Evolutionary conservation across 768 basidiomycete species (phyloP).

Genomic region (Tulasnella sp.): DNA sequence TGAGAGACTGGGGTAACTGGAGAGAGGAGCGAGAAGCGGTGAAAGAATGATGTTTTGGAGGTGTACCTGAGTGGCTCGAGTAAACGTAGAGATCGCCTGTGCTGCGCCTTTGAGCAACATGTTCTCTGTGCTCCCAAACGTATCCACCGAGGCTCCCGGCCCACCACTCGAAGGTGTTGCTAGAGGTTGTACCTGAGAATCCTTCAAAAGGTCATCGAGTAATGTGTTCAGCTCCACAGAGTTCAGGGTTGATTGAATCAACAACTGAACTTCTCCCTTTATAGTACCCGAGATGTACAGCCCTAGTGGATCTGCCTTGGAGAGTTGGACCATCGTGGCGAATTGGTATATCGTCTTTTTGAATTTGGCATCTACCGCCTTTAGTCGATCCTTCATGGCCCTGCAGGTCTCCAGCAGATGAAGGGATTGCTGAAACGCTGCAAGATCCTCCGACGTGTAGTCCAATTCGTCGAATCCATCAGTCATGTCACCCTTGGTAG

Average conservation of each 20-base stretch:
- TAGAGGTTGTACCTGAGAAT: slow-evolving; percentile 11
- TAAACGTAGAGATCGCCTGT: slow-evolving; percentile 46
- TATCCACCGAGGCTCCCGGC: neutral
- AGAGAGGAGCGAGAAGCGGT: slow-evolving; percentile 63
- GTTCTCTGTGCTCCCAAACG: neutral
- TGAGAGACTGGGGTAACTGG: slow-evolving; percentile 51
- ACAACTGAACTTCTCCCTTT: slow-evolving; percentile 51
- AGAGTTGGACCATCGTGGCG: slow-evolving; percentile 44
- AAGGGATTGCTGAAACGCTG: slow-evolving; percentile 65
- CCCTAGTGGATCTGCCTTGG: slow-evolving; percentile 40
- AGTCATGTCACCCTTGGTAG: slow-evolving; percentile 28
- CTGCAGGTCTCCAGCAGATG: slow-evolving; percentile 75
- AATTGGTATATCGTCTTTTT: slow-evolving; percentile 45
- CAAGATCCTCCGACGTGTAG: slow-evolving; percentile 83
- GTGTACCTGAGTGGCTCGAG: slow-evolving; percentile 58
- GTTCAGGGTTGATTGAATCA: slow-evolving; percentile 77
- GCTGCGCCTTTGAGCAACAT: slow-evolving; percentile 42
- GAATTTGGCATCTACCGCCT: slow-evolving; percentile 57
- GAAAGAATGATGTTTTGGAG: slow-evolving; percentile 75
- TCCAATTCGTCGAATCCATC: slow-evolving; percentile 55
- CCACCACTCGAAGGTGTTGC: neutral
- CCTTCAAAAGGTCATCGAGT: slow-evolving; percentile 30
- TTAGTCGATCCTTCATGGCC: slow-evolving; percentile 53
- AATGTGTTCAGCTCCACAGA: slow-evolving; percentile 58
- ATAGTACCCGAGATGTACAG: slow-evolving; percentile 45